Percentiles rank a stretch among this genome's conserved stretches.
Conservation (phyloP, 345 rosid genomes). For the Eucalyptus globulus region DNA sequence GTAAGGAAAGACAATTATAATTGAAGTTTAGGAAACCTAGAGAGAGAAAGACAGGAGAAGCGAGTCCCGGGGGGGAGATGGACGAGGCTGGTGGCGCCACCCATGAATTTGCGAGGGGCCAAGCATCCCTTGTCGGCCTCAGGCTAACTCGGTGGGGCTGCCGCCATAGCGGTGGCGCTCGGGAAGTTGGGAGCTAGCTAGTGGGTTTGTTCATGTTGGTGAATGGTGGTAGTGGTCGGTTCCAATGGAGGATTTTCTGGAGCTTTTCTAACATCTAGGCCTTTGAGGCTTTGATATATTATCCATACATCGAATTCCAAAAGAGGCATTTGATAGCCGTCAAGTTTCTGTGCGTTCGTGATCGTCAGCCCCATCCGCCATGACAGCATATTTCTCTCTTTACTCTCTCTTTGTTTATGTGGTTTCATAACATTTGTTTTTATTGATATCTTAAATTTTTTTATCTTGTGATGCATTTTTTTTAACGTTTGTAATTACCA, state of each 20-base stretch:
- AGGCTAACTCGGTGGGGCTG: not conserved
- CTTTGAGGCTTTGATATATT: not conserved
- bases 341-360: rapidly evolving
- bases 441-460: too few species aligned
- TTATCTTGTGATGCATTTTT: too few species aligned
- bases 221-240: not conserved
- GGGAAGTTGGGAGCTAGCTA: too few species aligned
- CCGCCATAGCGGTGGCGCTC: not conserved
- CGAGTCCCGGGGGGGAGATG: not conserved
- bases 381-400: not conserved
- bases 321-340: not conserved
- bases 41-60: not conserved
- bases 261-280: not conserved
- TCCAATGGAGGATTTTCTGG: not conserved
- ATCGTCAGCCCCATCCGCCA: not conserved
- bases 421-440: too few species aligned
- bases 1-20: not conserved
- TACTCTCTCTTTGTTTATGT: not conserved
- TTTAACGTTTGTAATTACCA: too few species aligned
- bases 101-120: not conserved
- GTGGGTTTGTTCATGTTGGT: too few species aligned
- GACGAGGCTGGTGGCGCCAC: not conserved
- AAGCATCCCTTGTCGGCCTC: not conserved
- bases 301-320: not conserved
- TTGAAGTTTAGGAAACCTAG: not conserved